Base-by-base conservation (phyloP, 2,329 filamentous ascomycete species). In the Samsoniella hepiali region DNA sequence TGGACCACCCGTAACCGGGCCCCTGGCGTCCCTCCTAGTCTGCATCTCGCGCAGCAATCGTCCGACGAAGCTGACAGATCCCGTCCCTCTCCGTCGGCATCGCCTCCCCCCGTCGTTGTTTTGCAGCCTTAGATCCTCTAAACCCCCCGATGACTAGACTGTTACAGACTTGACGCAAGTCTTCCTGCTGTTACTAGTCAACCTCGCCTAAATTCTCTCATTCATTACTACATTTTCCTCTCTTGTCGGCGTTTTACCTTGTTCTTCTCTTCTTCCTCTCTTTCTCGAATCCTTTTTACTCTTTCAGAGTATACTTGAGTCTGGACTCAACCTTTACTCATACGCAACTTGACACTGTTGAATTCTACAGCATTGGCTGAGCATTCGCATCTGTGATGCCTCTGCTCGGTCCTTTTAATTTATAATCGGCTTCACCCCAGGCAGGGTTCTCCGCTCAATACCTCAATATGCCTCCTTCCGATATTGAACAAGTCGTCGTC, bases 181-280 rank as follows among this genome's bases (percentile, higher is more conserved):
- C 53, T 47, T 63, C 56, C 38, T 47, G 53, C 59, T 42, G 36
- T 6, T 49, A 15, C 22, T 59, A 63, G 49, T 51, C 58, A 57
- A 63, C 53, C 54, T 64, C 42, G 64, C 65, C 61, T 62, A 56
- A 61, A 50, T 32, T 27, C 10, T 40, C 53, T 51, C 61, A 58
- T 63, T 69, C 59, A 66, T 62, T 61, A 45, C 61, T 54, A 40
- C 59, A 65, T 62, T 62, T 63, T 64, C 66, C 60, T 66, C 61
- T 66, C 65, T 22, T 59, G 54, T 65, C 59, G 62, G 64, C 66
- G 64, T 66, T 65, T 65, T 62, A 60, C 58, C 57, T 57, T 49
- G 63, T 57, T 53, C 44, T 42, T 62, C 53, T 64, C 58, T 57
- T 57, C 62, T 32, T 64, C 36, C 13, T 53, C 32, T 61, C 50